Base-by-base conservation (phyloP, 1,284 basidiomycete genomes). In the Moesziomyces globuligerus region DNA sequence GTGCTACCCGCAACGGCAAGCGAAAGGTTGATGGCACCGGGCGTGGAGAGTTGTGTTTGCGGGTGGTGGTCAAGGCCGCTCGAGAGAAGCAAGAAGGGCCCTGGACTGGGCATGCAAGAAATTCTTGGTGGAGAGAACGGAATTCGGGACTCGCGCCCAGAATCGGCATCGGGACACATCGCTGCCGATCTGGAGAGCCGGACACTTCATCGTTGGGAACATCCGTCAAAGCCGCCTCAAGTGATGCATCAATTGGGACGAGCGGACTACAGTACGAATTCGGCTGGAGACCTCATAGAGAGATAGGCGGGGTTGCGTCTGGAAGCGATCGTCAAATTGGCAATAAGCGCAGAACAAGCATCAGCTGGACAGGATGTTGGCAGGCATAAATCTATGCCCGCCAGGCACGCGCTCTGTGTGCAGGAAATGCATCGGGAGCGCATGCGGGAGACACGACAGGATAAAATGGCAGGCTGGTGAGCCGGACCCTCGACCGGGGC, bases 121-220 rank as follows among this genome's bases (percentile, higher is more conserved):
- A 56, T 49, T 48, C 44, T 53, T 28, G 32, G 51, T 38, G 43
- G 51, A 53, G 51, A 26, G n/a, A 18, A 25, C 51, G 51, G 51
- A 29, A 29, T 25, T 53, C 51, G 51, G 43, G 15, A 40, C 39
- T 34, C 15, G 32, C 32, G 10, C 15, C 15, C 15, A 13, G 32
- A 13, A 34, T 34, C 11, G 15, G 15, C 15, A 34, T 34, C 32
- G 32, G 15, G 32, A 1, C 29, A 1, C 2, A 7, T 5, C 32
- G 7, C 0, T 2, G 6, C 17, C 13, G 32, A 34, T 34, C 32
- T 13, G 32, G 32, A 17, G n/a, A n/a, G n/a, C n/a, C n/a, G n/a
- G n/a, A n/a, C n/a, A n/a, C n/a, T n/a, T n/a, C n/a, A n/a, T n/a
- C n/a, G n/a, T n/a, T n/a, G n/a, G n/a, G n/a, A n/a, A n/a, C n/a